phyloP scores from a whole-genome alignment of 83 land plant genomes.

The Picea mariana region DNA sequence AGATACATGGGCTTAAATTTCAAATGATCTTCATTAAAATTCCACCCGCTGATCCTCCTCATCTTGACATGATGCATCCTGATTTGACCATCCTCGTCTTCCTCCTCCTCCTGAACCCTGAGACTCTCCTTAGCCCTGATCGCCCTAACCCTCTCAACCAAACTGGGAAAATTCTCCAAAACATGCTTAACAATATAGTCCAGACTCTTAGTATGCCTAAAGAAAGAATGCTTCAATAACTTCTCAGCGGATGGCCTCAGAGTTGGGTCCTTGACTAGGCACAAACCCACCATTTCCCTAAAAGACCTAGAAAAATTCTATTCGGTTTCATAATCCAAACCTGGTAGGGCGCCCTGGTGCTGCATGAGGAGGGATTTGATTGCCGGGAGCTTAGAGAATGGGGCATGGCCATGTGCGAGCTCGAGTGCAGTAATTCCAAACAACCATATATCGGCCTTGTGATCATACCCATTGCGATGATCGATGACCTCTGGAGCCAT shows the following conservation, averaged over 20 bases:
- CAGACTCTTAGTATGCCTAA: slow-evolving; percentile 41
- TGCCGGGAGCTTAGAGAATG: slow-evolving; percentile 66
- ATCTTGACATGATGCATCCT: slow-evolving; percentile 9
- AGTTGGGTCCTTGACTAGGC: slow-evolving; percentile 27
- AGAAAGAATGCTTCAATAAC: slow-evolving; percentile 47
- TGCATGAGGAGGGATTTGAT: slow-evolving; percentile 59
- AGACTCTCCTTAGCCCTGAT: neutral
- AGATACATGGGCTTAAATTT: slow-evolving; percentile 54
- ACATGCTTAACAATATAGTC: slow-evolving; percentile 59
- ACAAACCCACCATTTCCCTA: neutral
- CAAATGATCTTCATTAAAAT: slow-evolving; percentile 49
- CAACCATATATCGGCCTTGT: slow-evolving; percentile 49
- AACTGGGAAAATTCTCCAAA: neutral
- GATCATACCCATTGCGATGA: slow-evolving; percentile 47
- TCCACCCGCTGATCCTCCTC: slow-evolving; percentile 75
- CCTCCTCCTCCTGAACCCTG: slow-evolving; percentile 1
- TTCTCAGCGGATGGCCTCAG: slow-evolving; percentile 32
- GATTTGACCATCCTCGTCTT: neutral
- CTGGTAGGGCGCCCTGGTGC: slow-evolving; percentile 34
- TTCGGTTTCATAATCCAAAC: slow-evolving; percentile 22
- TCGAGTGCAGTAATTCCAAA: no score
- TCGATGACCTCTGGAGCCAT: slow-evolving; percentile 30
- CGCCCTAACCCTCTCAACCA: neutral
- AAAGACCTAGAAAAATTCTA: slow-evolving; percentile 49
- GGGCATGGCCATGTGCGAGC: no score